A percentile compares a stretch with the other conserved stretches of the same genome.
These are phyloP conservation scores for Alternaria triticimaculans DNA, from an alignment of 2,329 filamentous ascomycete genomes.

Conservation along the genomic window DNA sequence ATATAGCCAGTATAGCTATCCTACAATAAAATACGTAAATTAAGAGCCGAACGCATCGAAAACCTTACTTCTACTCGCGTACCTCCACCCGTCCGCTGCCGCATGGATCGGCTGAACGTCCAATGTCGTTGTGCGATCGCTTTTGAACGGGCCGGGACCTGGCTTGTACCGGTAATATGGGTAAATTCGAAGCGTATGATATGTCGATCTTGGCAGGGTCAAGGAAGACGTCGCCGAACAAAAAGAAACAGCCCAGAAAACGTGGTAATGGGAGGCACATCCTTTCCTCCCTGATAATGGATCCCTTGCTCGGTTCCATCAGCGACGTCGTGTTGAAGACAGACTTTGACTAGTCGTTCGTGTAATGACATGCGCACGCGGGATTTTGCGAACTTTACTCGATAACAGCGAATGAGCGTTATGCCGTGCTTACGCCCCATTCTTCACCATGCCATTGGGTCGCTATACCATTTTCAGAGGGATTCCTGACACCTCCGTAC, in stretches of 20 bases:
- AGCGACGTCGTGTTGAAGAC: conserved; percentile 3
- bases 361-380: neutral
- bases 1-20: neutral
- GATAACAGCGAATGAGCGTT: conserved; percentile 1
- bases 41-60: neutral
- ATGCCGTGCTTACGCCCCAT: conserved; percentile 10
- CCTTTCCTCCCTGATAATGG: neutral
- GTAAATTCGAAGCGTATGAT: conserved; percentile 9
- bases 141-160: conserved; percentile 3
- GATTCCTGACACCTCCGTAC: neutral
- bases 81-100: neutral
- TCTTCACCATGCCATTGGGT: neutral
- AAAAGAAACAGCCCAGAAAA: conserved; percentile 3
- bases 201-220: conserved; percentile 13
- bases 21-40: neutral
- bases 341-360: neutral
- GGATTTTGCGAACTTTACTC: neutral
- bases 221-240: neutral
- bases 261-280: conserved; percentile 5
- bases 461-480: neutral
- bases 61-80: neutral
- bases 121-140: neutral
- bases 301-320: neutral
- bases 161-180: conserved; percentile 14
- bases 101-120: neutral